Evolutionary conservation across 257 asterid species (phyloP), one percentile per base, ranked within the genome.

Genomic region (Pogostemon cablin): DNA sequence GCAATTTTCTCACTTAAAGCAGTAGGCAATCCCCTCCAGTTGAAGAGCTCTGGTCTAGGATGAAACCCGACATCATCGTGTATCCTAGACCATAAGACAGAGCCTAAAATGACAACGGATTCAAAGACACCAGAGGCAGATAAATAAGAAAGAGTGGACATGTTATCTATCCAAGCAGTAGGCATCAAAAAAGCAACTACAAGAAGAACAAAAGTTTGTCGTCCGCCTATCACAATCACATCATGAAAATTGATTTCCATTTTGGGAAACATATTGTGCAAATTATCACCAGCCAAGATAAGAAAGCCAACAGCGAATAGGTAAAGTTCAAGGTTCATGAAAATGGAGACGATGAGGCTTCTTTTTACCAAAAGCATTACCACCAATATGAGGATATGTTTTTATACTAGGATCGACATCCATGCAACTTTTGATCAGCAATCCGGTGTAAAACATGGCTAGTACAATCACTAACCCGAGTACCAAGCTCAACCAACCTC

Each of bases 121-220:
- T 93, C 91, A 5, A 83, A 3, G 38, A 89, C 90, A 17, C 88
- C 90, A 35, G 87, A 79, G 1, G 88, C 93, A 11, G 96, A 89
- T 9, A 87, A 70, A 38, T 85, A 80, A 0, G 96, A 83, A 12
- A 89, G 87, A 40, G 84, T 65, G 37, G 78, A 64, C 87, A 89
- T 69, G 63, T 78, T 67, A 54, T 89, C 71, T 62, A 87, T 68
- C 85, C 86, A 82, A 46, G 87, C 81, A 0, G 91, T 81, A 2
- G 95, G 90, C 78, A 82, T 47, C 53, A 85, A 68, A 4, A 84
- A n/a, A 0, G 84, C 79, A 41, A 79, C 77, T 52, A 81, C 76
- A 4, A 79, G 43, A 6, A 85, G 40, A 7, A 87, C 75, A 39
- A 87, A 71, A 49, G 76, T 11, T 12, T 60, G 74, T 15, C 50